Evolutionary conservation across 73 alveolate genomes (phyloP), one percentile per base, ranked within the genome.

Genomic region (Uronychia setigera): DNA sequence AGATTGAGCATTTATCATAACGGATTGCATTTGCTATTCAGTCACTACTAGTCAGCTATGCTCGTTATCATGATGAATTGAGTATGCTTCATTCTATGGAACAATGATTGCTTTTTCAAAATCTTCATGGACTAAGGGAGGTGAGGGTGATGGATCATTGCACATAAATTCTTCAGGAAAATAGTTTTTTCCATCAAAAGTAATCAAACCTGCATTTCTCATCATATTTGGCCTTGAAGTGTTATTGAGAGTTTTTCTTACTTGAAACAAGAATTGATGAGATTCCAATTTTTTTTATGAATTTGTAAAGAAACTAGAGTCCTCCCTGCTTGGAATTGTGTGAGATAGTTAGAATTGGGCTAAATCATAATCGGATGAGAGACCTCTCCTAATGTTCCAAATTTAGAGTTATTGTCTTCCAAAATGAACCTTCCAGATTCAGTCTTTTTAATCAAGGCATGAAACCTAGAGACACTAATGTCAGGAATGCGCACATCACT

Each of bases 391-490:
- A 95, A 86, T 1, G 97, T 92, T 30, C 98, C 98, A 81, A 95
- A 95, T 85, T 95, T 95, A 11, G 97, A 95, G 29, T 87, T 85
- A 32, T 88, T 84, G 87, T 95, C 98, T 84, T 87, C 91, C 77
- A 95, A 35, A 33, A 90, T 28, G 32, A 87, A 81, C 83, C 89
- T 82, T 86, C 94, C 93, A 58, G 93, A 85, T 58, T 88, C 88
- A 1, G 96, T 88, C 87, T 92, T 95, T 75, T 74, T 34, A 19
- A 95, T 76, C 57, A 85, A 28, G 33, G 97, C 95, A 88, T 95
- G 99, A 29, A 85, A 81, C 80, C 99, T 84, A 58, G 97, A 93
- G 19, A 95, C 97, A 77, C 97, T 93, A 26, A 93, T 94, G 85
- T 93, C 99, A 26, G 93, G 74, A 11, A 95, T 81, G 75, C 97